Conservation (phyloP, 805 yeast genomes). For the Lipomyces yamadae region DNA sequence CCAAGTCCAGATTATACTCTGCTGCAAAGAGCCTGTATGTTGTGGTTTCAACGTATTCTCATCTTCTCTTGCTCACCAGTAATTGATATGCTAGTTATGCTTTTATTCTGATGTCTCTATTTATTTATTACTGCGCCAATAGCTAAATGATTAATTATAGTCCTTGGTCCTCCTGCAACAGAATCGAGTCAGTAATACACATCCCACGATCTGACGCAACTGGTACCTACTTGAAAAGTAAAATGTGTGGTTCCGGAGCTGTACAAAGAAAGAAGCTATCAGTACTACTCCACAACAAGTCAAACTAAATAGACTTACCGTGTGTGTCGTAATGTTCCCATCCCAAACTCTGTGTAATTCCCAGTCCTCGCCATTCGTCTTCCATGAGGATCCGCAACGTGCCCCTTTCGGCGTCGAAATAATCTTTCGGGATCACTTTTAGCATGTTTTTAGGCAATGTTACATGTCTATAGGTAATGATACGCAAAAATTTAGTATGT, state of each 20-base stretch:
- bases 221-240: constrained; percentile 64
- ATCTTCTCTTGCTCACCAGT: neutral
- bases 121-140: neutral
- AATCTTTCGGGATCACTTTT: constrained; percentile 90
- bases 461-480: constrained; percentile 68
- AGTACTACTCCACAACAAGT: neutral
- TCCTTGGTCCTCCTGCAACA: constrained; percentile 12
- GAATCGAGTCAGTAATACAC: neutral
- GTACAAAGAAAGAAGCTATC: neutral
- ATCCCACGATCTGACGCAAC: neutral
- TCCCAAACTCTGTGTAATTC: constrained; percentile 95
- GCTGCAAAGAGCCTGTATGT: neutral
- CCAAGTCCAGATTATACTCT: neutral
- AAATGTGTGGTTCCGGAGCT: constrained; percentile 97
- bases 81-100: neutral
- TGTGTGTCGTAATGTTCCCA: constrained; percentile 99
- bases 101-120: neutral
- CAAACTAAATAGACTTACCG: constrained; percentile 42
- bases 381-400: constrained; percentile 87
- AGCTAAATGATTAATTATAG: constrained; percentile 5
- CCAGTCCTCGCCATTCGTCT: constrained; percentile 98
- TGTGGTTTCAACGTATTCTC: neutral
- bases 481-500: neutral
- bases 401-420: constrained; percentile 91
- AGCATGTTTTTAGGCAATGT: constrained; percentile 96